Evolutionary conservation across 2,329 filamentous ascomycete species (phyloP).

Genomic region (Fusarium brachygibbosum): DNA sequence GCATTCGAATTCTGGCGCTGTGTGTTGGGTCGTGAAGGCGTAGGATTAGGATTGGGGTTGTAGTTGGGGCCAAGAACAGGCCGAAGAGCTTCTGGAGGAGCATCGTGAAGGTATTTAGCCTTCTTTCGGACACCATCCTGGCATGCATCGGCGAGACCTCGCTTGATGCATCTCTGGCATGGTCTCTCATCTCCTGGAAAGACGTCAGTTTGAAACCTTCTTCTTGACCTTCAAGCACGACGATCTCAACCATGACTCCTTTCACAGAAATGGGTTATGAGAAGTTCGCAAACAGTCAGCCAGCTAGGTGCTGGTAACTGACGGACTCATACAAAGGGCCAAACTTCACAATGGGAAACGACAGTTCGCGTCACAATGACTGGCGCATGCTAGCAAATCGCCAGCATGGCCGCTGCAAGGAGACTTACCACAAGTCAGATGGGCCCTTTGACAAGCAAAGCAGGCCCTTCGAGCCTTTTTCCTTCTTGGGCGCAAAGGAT

Average conservation of each 20-base stretch:
- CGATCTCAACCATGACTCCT: conserved; percentile 8
- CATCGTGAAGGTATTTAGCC: conserved; percentile 98
- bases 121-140: conserved; percentile 98
- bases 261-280: neutral
- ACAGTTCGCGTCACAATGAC: conserved; percentile 8
- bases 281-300: conserved; percentile 8
- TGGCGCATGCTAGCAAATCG: conserved; percentile 12
- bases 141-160: conserved; percentile 89
- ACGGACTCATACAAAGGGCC: conserved; percentile 9
- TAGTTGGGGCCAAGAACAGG: conserved; percentile 83
- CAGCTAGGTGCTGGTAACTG: conserved; percentile 11
- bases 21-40: conserved; percentile 61
- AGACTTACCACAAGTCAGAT: conserved; percentile 96
- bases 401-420: conserved; percentile 21
- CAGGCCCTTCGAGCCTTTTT: conserved; percentile 98
- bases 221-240: conserved; percentile 12
- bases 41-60: conserved; percentile 68
- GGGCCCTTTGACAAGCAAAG: conserved; percentile 95
- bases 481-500: conserved; percentile 86
- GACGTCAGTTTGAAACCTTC: conserved; percentile 38
- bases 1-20: conserved; percentile 64
- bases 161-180: conserved; percentile 93
- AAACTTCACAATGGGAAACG: conserved; percentile 32
- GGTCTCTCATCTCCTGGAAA: conserved; percentile 89
- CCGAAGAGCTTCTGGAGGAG: conserved; percentile 87